Conservation (phyloP, 2,329 filamentous ascomycete species). For the Cladophialophora carrionii region DNA sequence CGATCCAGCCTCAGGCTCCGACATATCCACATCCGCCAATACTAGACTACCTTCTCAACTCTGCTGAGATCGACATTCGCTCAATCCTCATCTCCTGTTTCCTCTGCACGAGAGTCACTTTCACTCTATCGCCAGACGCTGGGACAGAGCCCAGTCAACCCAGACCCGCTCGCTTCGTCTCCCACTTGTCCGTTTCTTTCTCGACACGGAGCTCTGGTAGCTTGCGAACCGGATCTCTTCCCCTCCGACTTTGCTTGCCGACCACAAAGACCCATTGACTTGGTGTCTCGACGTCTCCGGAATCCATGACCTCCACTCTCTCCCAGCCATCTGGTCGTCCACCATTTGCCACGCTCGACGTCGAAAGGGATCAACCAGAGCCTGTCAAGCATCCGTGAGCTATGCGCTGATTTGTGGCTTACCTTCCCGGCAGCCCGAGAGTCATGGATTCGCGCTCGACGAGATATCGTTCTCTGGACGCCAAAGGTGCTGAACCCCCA, state of each 20-base stretch:
- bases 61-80: constrained; percentile 24
- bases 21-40: constrained; percentile 12
- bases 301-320: constrained; percentile 31
- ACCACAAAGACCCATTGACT: constrained; percentile 32
- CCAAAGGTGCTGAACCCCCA: constrained; percentile 29
- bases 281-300: constrained; percentile 31
- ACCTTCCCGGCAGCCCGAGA: constrained; percentile 19
- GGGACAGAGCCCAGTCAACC: not conserved
- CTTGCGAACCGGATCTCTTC: constrained; percentile 15
- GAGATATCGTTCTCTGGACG: constrained; percentile 37
- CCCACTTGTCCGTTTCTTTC: constrained; percentile 4
- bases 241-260: constrained; percentile 5
- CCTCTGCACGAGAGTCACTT: constrained; percentile 1
- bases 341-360: constrained; percentile 5
- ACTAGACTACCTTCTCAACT: constrained; percentile 13
- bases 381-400: constrained; percentile 15
- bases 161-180: constrained; percentile 10
- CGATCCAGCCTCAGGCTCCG: constrained; percentile 15
- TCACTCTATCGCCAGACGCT: constrained; percentile 7
- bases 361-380: constrained; percentile 18
- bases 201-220: constrained; percentile 23
- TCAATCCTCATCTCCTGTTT: constrained; percentile 10
- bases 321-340: constrained; percentile 15
- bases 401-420: constrained; percentile 21
- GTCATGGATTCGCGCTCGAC: constrained; percentile 36